Evolutionary conservation across 371 early-diverging fungal species (phyloP), one percentile per base, ranked within the genome.

Genomic region (Syncephalis fuscata): DNA sequence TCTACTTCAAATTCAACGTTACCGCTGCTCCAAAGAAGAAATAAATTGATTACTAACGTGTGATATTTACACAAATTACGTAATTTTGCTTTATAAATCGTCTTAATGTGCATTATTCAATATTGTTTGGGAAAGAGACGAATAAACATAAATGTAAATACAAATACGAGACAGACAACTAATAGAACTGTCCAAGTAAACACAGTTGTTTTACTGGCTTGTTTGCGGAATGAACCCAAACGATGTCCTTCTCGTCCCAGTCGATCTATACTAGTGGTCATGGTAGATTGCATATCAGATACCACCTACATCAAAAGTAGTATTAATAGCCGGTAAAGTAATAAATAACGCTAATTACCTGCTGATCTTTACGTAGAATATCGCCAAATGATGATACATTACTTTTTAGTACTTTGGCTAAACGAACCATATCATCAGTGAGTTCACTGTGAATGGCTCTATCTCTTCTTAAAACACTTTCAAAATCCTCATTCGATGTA

Each of bases 1-100:
- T 76, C 39, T 76, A 74, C 54, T 86, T 86, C 68, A 50, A 50
- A 19, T 50, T 50, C 37, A 44, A 67, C 40, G 49, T 58, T 37
- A 67, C 64, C 21, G 51, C 51, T 37, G 54, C 62, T 25, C 58
- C 62, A 49, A 60, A 68, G 59, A 69, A 65, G 38, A 49, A 53
- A 45, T 45, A 53, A 49, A 46, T 32, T 4, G 11, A 11, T 11
- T 7, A 32, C 11, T 4, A 32, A 32, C 32, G 4, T 7, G 32
- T 32, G 11, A 32, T 32, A 11, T 32, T 32, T 32, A 32, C 32
- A 32, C 11, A 7, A 11, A 32, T 32, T 7, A 7, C 11, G 32
- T 11, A 7, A 32, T 32, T 32, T 32, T 7, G 11, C 32, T 32
- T 7, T 32, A 11, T 32, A 7, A 46, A 27, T 46, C 7, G n/a